Evolutionary conservation across 805 yeast species (phyloP), one percentile per base, ranked within the genome.

Genomic region (Saturnispora zaruensis): DNA sequence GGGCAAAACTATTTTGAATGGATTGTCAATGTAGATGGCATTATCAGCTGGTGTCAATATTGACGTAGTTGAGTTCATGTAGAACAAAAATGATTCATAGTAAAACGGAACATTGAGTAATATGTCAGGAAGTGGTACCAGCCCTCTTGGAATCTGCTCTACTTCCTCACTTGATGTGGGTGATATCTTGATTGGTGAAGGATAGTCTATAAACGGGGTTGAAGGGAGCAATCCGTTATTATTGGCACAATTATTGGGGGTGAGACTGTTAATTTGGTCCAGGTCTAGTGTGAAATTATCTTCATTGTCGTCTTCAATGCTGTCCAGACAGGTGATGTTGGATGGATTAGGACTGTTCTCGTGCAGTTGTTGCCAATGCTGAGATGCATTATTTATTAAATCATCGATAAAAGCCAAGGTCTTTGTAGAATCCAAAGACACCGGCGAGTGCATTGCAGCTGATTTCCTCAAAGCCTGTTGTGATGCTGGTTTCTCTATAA

Each of bases 1-100:
- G 0, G 93, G 91, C 11, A 86, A 63, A 6, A 82, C 67, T 11
- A 73, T 73, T 52, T 75, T 74, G 66, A 84, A 84, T 0, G 95
- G 95, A 56, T 84, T 85, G 56, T 83, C 81, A 14, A 76, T 78
- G 57, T 81, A 81, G 2, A 74, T 58, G 6, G 69, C 60, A 3
- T 75, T 68, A 8, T 87, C 87, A 0, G 85, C 81, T 0, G 90
- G 89, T 5, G 82, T 86, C 18, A 84, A 69, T 24, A 74, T 67
- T 34, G 71, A 72, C 1, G 90, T 77, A 0, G 87, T 83, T 13
- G 77, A 76, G 46, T 78, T 70, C 7, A 79, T 65, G 70, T 77
- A 86, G 54, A 81, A 81, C 53, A 80, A 79, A 65, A 84, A 79
- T 20, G 81, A 68, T 48, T 79, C 81, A 45, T 77, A 68, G 61